Evolutionary conservation across 306 rosid species (phyloP), one percentile per base, ranked within the genome.

Genomic region (Vigna mungo): DNA sequence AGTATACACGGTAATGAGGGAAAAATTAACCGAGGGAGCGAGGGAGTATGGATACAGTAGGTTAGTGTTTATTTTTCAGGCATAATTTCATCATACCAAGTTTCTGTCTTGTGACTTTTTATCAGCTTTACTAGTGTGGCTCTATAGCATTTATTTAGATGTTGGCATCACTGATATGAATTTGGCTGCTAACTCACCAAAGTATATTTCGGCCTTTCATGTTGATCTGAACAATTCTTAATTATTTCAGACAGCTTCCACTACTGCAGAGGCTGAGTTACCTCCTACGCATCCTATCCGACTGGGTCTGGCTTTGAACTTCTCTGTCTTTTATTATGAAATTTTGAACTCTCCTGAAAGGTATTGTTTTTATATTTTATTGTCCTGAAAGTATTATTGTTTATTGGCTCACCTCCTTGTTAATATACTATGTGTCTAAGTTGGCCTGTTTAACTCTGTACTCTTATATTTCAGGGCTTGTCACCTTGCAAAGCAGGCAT

Each of bases 311-410:
- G 92, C 93, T 51, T 78, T 89, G 81, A 89, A 91, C 84, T 89
- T 82, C 74, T 91, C 96, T 27, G 96, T 91, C 69, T 91, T 91
- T 54, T 87, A 89, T 85, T 91, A 87, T 69, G 96, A 91, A 71
- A 91, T 91, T 78, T 84, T 87, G 72, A 89, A 88, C 79, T 91
- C 91, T 66, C 82, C 93, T 46, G 96, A 91, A 82, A 86, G 96
- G 93, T 87, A 84, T 71, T 71, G 51, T 30, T 41, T 58, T 41
- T 37, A 23, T 53, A 23, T 53, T n/a, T 25, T 62, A 12, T 37
- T 64, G 46, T 53, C 25, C 60, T 17, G 43, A 12, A 46, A 2
- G 2, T 27, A 23, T 49, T 49, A 21, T 62, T 30, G 32, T 69
- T 62, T 61, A 17, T 25, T 46, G 56, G 17, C 59, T 13, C 47